Base-by-base conservation (phyloP, 208 protist genomes). In the Tetramitus jugosus region DNA sequence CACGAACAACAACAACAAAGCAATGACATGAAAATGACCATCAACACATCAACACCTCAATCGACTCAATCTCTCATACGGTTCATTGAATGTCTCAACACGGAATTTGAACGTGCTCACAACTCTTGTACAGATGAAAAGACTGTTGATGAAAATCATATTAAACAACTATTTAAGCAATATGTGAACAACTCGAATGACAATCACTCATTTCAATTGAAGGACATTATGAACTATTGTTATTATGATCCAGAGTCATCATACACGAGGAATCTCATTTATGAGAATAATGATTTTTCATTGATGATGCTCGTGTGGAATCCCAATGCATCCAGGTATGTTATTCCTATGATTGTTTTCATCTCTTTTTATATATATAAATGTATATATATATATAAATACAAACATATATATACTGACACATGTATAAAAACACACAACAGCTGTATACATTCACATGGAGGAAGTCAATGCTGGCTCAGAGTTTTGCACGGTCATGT, bases 401-500 rank as follows among this genome's bases (percentile, higher is more conserved):
- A n/a, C n/a, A n/a, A n/a, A n/a, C n/a, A n/a, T n/a, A n/a, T n/a
- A n/a, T n/a, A n/a, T n/a, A n/a, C n/a, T n/a, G n/a, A n/a, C n/a
- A n/a, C n/a, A n/a, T n/a, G n/a, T n/a, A n/a, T n/a, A 56, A 26
- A 56, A 45, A 29, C 37, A 69, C 31, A 69, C 20, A 17, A 39
- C 39, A 43, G 33, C 13, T 69, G 33, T n/a, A 69, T 69, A 37
- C 62, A 69, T 42, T 8, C 33, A 14, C 62, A 69, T 43, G 62
- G 33, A 31, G 62, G 62, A 43, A 43, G 35, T 1, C 62, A 69
- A 69, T 69, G 62, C 31, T 69, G 62, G 62, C 31, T 69, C 39
- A 69, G 62, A 69, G 26, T 39, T n/a, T 26, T 69, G 62, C 37
- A 29, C 23, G 62, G 62, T 8, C 62, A 69, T 43, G 62, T 69